A percentile compares a stretch with the other conserved stretches of the same genome.
Conservation (phyloP, 1,284 basidiomycete species). For the Agroathelia rolfsii region DNA sequence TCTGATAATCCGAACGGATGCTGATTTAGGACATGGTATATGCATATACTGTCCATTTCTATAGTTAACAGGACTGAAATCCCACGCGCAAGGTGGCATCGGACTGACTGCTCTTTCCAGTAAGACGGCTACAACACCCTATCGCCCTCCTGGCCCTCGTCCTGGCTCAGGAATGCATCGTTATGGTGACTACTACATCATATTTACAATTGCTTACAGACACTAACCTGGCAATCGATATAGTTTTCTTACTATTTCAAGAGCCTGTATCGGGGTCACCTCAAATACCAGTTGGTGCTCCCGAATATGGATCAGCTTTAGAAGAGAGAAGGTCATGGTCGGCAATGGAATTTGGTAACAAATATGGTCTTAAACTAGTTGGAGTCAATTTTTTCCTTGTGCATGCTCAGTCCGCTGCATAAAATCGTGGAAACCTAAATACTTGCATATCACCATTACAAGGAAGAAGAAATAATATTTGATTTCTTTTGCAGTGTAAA, state of each 20-base stretch:
- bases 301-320: conserved; percentile 34
- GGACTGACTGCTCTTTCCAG: conserved; percentile 31
- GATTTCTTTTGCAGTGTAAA: too few species aligned
- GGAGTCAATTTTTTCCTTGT: conserved; percentile 45
- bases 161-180: conserved; percentile 47
- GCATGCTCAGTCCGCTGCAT: conserved; percentile 6
- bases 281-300: conserved; percentile 32
- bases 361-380: conserved; percentile 44
- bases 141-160: conserved; percentile 47
- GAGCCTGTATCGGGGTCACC: conserved; percentile 37
- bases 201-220: background rate
- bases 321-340: conserved; percentile 47
- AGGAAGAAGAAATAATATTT: too few species aligned
- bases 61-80: conserved; percentile 50
- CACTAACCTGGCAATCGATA: conserved; percentile 4
- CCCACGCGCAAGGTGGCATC: conserved; percentile 28
- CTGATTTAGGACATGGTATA: background rate
- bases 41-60: background rate
- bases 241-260: conserved; percentile 52
- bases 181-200: conserved; percentile 33
- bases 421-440: too few species aligned
- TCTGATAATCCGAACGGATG: background rate
- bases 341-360: conserved; percentile 39
- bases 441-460: too few species aligned
- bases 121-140: conserved; percentile 41